Conservation (phyloP, 305 asterid species). For the Solanum hybrid region DNA sequence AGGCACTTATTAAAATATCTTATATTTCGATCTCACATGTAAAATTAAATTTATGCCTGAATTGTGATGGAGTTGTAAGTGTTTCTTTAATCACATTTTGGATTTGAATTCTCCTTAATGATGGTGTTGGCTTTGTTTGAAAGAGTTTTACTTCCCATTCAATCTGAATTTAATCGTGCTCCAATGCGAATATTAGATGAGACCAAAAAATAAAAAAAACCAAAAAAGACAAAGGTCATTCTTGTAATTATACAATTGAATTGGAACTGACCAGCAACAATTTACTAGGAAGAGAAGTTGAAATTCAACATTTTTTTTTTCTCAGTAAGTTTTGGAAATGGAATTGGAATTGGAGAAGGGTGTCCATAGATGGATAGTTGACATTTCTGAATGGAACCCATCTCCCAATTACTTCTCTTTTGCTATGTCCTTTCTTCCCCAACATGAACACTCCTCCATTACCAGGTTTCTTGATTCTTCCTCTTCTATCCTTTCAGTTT, state of each 20-base stretch:
- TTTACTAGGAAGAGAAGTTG: neutral
- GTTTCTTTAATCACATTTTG: neutral
- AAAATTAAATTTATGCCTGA: too few species aligned
- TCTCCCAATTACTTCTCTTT: slow-evolving; percentile 4
- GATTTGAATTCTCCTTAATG: too few species aligned
- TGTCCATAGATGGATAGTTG: slow-evolving; percentile 62
- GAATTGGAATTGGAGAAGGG: slow-evolving; percentile 54
- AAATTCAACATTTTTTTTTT: neutral
- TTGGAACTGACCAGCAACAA: neutral
- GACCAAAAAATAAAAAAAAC: too few species aligned
- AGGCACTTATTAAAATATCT: too few species aligned
- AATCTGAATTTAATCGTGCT: too few species aligned
- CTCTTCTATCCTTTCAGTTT: neutral
- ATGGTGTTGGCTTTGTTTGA: too few species aligned
- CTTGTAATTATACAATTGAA: neutral
- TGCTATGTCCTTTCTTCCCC: slow-evolving; percentile 55
- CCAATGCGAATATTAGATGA: too few species aligned
- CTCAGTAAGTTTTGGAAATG: slow-evolving; percentile 1
- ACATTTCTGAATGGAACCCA: slow-evolving; percentile 21
- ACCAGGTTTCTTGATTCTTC: slow-evolving; percentile 33
- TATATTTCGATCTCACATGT: too few species aligned
- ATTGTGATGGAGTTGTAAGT: neutral
- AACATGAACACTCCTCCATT: slow-evolving; percentile 45
- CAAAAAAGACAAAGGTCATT: too few species aligned
- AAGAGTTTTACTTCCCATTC: too few species aligned